Evolutionary conservation across 140 eudicot genomes (phyloP).

Genomic region (Ambrosia hybrid): DNA sequence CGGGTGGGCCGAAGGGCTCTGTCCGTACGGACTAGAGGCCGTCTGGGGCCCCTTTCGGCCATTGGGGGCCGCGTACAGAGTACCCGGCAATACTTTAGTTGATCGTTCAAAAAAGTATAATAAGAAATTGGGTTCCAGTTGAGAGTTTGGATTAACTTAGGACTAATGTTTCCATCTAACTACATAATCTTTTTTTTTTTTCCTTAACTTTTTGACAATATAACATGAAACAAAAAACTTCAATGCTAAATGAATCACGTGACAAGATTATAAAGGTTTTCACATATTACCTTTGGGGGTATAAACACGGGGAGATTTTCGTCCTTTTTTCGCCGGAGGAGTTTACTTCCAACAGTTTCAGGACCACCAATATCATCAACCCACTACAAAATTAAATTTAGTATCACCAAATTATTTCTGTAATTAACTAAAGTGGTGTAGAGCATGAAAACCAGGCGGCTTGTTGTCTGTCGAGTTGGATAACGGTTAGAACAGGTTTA

Average conservation of each 20-base stretch:
- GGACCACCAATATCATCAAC: slow-evolving; percentile 82
- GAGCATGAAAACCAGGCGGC: not conserved
- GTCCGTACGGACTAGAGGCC: too few species aligned
- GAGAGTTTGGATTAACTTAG: too few species aligned
- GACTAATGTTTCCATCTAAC: too few species aligned
- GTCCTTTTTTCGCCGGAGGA: slow-evolving; percentile 61
- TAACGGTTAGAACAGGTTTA: not conserved
- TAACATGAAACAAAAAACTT: slow-evolving; percentile 6
- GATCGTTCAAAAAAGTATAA: too few species aligned
- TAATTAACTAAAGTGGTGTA: not conserved
- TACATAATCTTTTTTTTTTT: too few species aligned
- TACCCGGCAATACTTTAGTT: too few species aligned
- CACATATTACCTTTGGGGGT: slow-evolving; percentile 75
- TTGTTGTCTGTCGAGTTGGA: not conserved
- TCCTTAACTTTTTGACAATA: not conserved
- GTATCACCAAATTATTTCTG: slow-evolving; percentile 8
- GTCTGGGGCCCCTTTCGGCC: too few species aligned
- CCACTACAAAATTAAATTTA: slow-evolving; percentile 57
- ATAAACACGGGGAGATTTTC: slow-evolving; percentile 77
- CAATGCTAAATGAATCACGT: slow-evolving; percentile 11
- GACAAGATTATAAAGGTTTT: slow-evolving; percentile 8
- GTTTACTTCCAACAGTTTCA: slow-evolving; percentile 66
- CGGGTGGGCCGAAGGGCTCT: too few species aligned
- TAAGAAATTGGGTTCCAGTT: too few species aligned
- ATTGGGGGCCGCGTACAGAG: too few species aligned